Percentiles rank a stretch among this genome's conserved stretches.
phyloP scores from a whole-genome alignment of 2,329 filamentous ascomycete genomes.

The Arthrocladium fulminans region DNA sequence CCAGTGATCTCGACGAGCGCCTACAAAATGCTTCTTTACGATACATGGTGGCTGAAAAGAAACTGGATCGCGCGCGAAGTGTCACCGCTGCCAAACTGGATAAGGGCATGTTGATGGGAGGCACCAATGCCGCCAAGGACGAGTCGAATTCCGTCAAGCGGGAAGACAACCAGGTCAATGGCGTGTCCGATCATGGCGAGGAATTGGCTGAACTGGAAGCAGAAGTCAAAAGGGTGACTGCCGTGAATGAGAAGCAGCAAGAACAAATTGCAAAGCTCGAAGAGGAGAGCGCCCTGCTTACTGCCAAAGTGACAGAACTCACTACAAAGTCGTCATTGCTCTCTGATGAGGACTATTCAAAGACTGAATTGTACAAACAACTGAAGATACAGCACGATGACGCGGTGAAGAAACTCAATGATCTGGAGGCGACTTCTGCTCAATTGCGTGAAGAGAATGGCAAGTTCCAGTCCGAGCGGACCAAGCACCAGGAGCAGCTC shows the following conservation, averaged over 20 bases:
- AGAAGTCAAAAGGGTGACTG: constrained; percentile 67
- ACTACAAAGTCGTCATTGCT: constrained; percentile 54
- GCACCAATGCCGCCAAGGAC: constrained; percentile 40
- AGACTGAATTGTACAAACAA: constrained; percentile 87
- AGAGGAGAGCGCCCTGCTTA: constrained; percentile 62
- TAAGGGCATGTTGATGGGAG: constrained; percentile 71
- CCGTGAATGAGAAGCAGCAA: constrained; percentile 72
- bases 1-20: constrained; percentile 75
- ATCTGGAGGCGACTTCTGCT: constrained; percentile 79
- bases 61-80: constrained; percentile 81
- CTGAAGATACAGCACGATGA: constrained; percentile 87
- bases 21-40: constrained; percentile 80
- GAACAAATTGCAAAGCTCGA: constrained; percentile 75
- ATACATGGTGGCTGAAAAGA: constrained; percentile 93
- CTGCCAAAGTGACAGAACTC: constrained; percentile 70
- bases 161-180: constrained; percentile 47
- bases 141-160: constrained; percentile 40
- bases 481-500: constrained; percentile 68
- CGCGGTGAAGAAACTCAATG: constrained; percentile 82
- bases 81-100: constrained; percentile 85
- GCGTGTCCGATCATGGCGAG: constrained; percentile 42
- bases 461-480: constrained; percentile 75
- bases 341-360: constrained; percentile 86
- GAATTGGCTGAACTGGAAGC: constrained; percentile 61
- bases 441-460: constrained; percentile 76